Base-by-base conservation (phyloP, 208 protist genomes). In the Endotrypanum monterogeii region DNA sequence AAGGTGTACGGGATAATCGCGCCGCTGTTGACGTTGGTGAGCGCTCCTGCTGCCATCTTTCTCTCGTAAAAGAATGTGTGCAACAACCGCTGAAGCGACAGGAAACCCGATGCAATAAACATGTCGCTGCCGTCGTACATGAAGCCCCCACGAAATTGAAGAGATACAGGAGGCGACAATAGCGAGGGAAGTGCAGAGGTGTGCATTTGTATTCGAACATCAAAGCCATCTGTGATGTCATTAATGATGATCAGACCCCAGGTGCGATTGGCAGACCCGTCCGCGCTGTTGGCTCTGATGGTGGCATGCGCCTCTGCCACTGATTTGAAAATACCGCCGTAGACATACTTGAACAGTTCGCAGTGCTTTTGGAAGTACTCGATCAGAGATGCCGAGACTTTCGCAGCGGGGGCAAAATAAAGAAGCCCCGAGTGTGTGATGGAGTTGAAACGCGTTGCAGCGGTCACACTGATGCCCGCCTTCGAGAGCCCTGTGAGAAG, bases 31-130 rank as follows among this genome's bases (percentile, higher is more conserved):
- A 80, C 54, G 63, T 72, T 72, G 8, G 62, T 25, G 35, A 79
- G 62, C 60, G 35, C 16, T 56, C 80, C 80, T 51, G 35, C 60
- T 52, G 7, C 14, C 20, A 23, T n/a, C 69, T 70, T 78, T 3
- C 68, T 62, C 25, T 50, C 20, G 46, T 92, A 76, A 51, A 83
- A 89, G 75, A 91, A 94, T 56, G 89, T 84, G 56, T 84, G 83
- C 51, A 96, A 58, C 48, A 82, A 35, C 57, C 82, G 85, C 71
- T 96, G 89, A 57, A 96, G 71, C 20, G 85, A 83, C 25, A 89
- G 14, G 67, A 90, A 96, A 18, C 92, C 92, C 8, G 90, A 95
- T 35, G 78, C 51, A 60, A 93, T 50, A 80, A 92, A 96, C 83
- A 92, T 89, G 75, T 91, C 87, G 11, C 74, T 76, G 52, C 79